Percentiles rank a stretch among this genome's conserved stretches.
These are phyloP conservation scores for Aspergillus eucalypticola DNA, from an alignment of 2,329 filamentous ascomycete genomes.

Conservation along the genomic window DNA sequence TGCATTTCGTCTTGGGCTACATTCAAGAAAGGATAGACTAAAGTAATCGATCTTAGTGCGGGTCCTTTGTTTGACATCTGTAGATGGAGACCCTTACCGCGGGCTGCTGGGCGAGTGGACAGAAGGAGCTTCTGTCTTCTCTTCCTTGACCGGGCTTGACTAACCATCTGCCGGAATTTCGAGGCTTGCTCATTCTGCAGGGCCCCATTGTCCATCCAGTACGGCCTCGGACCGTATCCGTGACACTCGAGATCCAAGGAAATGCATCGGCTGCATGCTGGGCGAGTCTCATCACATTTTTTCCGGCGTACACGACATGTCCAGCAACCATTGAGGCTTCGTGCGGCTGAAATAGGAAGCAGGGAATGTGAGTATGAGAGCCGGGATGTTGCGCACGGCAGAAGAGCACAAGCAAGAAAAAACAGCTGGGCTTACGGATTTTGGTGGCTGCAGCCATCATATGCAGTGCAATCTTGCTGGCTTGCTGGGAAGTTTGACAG, in stretches of 20 bases:
- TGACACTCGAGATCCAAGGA: constrained; percentile 2
- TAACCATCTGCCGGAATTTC: constrained; percentile 1
- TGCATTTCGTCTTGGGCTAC: neutral
- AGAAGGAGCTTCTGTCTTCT: neutral
- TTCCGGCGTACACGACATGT: constrained; percentile 1
- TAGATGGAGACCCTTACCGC: neutral
- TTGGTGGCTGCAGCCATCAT: neutral
- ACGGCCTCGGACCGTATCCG: neutral
- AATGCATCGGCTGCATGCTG: neutral
- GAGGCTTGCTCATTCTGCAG: constrained; percentile 1
- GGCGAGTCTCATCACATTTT: constrained; percentile 4
- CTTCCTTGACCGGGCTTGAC: neutral
- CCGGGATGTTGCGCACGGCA: neutral
- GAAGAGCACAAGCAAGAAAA: neutral
- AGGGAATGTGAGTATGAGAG: neutral
- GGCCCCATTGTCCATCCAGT: constrained; percentile 1
- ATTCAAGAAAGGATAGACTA: neutral
- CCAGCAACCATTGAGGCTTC: constrained; percentile 4
- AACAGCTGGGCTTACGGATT: neutral
- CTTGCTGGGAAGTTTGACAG: neutral
- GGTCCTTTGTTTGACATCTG: neutral
- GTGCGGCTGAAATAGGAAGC: neutral
- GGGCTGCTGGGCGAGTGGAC: neutral
- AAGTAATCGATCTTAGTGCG: neutral
- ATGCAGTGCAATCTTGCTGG: neutral